Conservation (phyloP, 1,284 basidiomycete genomes). For the Phlebopus sp. region DNA sequence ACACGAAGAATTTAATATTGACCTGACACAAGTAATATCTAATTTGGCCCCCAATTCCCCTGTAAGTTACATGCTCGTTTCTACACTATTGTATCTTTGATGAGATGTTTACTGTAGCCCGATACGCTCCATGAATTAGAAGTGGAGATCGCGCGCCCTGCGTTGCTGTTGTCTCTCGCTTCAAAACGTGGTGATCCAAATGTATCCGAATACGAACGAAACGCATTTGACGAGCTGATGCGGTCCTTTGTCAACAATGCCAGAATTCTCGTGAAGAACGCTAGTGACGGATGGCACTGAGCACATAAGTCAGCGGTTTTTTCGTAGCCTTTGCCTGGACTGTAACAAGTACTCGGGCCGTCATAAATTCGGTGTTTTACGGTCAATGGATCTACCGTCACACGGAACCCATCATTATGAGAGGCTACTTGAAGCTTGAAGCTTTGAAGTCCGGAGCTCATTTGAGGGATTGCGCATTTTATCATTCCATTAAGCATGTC, state of each 20-base stretch:
- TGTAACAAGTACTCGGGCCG: background rate
- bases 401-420: no score
- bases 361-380: constrained; percentile 3
- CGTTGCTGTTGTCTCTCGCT: constrained; percentile 57
- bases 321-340: no score
- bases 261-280: constrained; percentile 69
- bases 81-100: constrained; percentile 8
- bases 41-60: constrained; percentile 40
- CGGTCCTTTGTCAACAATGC: constrained; percentile 82
- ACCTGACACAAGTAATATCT: constrained; percentile 88
- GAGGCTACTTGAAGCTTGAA: background rate
- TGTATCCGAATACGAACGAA: constrained; percentile 58
- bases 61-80: constrained; percentile 37
- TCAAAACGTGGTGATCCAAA: constrained; percentile 56
- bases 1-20: constrained; percentile 90
- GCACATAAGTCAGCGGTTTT: background rate
- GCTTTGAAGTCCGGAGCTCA: background rate
- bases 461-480: no score
- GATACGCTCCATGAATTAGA: constrained; percentile 72
- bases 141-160: constrained; percentile 64
- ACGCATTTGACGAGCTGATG: constrained; percentile 75
- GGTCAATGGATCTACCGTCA: background rate
- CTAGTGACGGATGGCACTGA: constrained; percentile 42
- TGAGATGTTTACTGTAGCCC: constrained; percentile 36
- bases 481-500: no score